A percentile compares a stretch with the other conserved stretches of the same genome.
Evolutionary conservation across 2,329 filamentous ascomycete species (phyloP).

Genomic region (Cladophialophora carrionii): DNA sequence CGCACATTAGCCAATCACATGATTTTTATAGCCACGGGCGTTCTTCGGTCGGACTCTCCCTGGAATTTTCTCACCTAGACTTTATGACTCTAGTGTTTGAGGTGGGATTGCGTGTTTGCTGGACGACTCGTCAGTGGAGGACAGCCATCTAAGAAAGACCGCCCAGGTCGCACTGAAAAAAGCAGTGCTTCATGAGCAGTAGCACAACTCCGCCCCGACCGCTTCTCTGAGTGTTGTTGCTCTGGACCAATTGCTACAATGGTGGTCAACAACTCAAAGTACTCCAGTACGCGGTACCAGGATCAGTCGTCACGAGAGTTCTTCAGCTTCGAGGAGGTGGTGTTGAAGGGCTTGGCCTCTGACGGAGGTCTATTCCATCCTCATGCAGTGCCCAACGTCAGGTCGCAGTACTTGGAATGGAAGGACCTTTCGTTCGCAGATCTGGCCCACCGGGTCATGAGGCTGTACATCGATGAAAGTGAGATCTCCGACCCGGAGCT

Average conservation of each 20-base stretch:
- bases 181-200: background rate
- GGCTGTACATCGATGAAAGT: slow-evolving; percentile 78
- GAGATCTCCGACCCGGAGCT: slow-evolving; percentile 84
- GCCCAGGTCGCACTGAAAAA: background rate
- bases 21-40: background rate
- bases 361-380: slow-evolving; percentile 91
- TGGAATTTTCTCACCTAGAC: background rate
- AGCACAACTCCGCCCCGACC: background rate
- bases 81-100: background rate
- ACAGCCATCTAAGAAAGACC: background rate
- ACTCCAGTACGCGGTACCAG: slow-evolving; percentile 31
- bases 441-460: slow-evolving; percentile 81
- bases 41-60: background rate
- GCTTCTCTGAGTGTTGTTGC: background rate
- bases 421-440: slow-evolving; percentile 76
- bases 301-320: slow-evolving; percentile 44
- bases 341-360: slow-evolving; percentile 82
- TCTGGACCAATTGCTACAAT: slow-evolving; percentile 13
- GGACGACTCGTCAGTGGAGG: background rate
- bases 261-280: slow-evolving; percentile 31
- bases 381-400: slow-evolving; percentile 72
- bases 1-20: background rate
- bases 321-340: slow-evolving; percentile 89
- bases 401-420: slow-evolving; percentile 71
- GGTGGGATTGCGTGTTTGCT: background rate